Base-by-base conservation (phyloP, 305 asterid species). In the Ilex paraguariensis region DNA sequence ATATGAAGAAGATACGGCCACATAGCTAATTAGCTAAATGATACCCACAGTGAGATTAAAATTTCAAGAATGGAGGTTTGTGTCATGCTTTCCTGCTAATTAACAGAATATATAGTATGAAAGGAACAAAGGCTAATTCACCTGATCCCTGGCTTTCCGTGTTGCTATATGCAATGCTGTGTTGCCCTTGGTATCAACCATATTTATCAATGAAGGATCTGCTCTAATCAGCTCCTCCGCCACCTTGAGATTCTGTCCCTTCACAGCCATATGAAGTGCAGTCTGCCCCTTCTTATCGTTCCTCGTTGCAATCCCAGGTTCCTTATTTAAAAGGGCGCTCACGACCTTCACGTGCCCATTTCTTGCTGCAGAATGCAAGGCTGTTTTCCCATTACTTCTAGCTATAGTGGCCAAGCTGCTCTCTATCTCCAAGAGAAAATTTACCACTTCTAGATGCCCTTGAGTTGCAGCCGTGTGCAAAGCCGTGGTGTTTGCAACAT, bases 391-490 rank as follows among this genome's bases (percentile, higher is more conserved):
- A 31, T 81, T 81, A 67, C 90, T 81, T 69, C 68, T 78, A 4
- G 79, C 90, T 60, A 93, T 93, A 12, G 82, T 57, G 9, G 88
- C 91, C 13, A 90, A 64, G 60, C 77, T 84, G 31, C 87, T 80
- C 84, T 84, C 91, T 0, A 72, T 64, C 50, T 81, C 90, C 80
- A 92, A 64, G 32, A 92, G 69, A 56, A 76, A 87, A 31, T 87
- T 75, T 55, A 92, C 97, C 54, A 92, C 78, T 50, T 90, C 90
- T 10, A 73, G 60, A 68, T 83, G 91, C 54, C 98, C 98, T 75
- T 90, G 94, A 15, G 73, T 71, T 1, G 96, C 95, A 0, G 97
- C 97, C 3, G 96, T 79, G 61, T 90, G 98, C 70, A 92, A 61
- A 6, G 96, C 95, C 4, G 96, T 92, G 7, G 96, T 86, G 81